Conservation (phyloP, 805 yeast species). For the Spathaspora arborariae region DNA sequence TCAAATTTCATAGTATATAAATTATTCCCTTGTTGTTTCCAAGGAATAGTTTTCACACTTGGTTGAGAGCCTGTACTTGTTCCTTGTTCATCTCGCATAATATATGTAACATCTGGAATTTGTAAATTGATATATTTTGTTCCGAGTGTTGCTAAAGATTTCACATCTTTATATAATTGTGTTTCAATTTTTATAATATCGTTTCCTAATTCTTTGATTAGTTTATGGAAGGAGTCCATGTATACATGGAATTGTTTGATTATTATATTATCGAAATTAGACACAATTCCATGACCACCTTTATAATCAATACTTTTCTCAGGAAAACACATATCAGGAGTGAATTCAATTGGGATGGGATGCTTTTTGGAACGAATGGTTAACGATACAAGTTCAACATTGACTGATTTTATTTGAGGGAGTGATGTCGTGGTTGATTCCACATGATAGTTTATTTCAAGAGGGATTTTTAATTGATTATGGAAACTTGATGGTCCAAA, state of each 20-base stretch:
- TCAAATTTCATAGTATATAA: conserved; percentile 25
- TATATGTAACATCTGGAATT: conserved; percentile 16
- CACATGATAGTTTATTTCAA: conserved; percentile 12
- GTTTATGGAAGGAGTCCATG: conserved; percentile 20
- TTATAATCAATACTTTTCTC: conserved; percentile 28
- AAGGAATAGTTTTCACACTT: conserved; percentile 24
- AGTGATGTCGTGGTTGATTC: conserved; percentile 8
- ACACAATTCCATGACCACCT: conserved; percentile 10
- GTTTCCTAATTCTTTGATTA: conserved; percentile 33
- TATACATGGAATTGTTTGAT: conserved; percentile 26
- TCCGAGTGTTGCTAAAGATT: conserved; percentile 28
- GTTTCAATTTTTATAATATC: conserved; percentile 32
- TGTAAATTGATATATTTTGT: conserved; percentile 32
- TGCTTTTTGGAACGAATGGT: conserved; percentile 33
- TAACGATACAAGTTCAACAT: conserved; percentile 33
- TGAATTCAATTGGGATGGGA: conserved; percentile 36
- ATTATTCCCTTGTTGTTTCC: conserved; percentile 17
- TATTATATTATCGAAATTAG: conserved; percentile 31
- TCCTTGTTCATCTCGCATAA: conserved; percentile 7
- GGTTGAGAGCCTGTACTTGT: conserved; percentile 18
- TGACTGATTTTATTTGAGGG: conserved; percentile 33
- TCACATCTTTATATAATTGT: conserved; percentile 32
- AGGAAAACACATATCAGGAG: conserved; percentile 35
- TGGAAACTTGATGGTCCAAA: conserved; percentile 8
- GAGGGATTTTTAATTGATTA: conserved; percentile 25